Conservation (phyloP, 495 filamentous ascomycete genomes). For the Podospora pseudoanserina region DNA sequence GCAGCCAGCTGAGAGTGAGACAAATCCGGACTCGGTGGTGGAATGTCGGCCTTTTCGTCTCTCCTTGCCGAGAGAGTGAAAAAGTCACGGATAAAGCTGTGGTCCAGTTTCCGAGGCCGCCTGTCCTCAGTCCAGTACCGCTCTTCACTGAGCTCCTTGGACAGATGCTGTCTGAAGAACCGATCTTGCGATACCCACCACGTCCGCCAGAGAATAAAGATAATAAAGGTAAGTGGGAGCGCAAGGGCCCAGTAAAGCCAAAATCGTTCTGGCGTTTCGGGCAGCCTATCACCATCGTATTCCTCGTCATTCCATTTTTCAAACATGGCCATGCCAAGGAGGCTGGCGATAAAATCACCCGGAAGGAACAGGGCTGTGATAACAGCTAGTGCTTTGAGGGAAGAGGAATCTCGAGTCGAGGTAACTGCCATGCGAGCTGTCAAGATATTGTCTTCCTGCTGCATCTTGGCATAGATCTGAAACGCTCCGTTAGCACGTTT, state of each 20-base stretch:
- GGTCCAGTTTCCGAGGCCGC: conserved; percentile 30
- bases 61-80: conserved; percentile 15
- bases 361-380: conserved; percentile 37
- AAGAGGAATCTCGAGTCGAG: conserved; percentile 34
- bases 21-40: background rate
- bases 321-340: conserved; percentile 37
- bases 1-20: background rate
- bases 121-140: conserved; percentile 36
- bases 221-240: conserved; percentile 31
- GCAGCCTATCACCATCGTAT: conserved; percentile 19
- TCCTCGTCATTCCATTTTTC: conserved; percentile 27
- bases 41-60: conserved; percentile 2
- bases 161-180: conserved; percentile 33
- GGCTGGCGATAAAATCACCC: conserved; percentile 35
- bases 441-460: conserved; percentile 36
- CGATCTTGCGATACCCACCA: conserved; percentile 39
- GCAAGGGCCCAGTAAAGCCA: conserved; percentile 38
- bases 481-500: background rate
- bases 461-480: conserved; percentile 35
- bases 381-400: conserved; percentile 35
- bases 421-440: conserved; percentile 38
- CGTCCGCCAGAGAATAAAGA: conserved; percentile 31
- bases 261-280: conserved; percentile 28
- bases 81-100: conserved; percentile 33
- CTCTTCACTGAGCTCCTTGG: conserved; percentile 34